Evolutionary conservation across 2,329 filamentous ascomycete genomes (phyloP), one percentile per base, ranked within the genome.

Genomic region (Simplicillium aogashimaense): DNA sequence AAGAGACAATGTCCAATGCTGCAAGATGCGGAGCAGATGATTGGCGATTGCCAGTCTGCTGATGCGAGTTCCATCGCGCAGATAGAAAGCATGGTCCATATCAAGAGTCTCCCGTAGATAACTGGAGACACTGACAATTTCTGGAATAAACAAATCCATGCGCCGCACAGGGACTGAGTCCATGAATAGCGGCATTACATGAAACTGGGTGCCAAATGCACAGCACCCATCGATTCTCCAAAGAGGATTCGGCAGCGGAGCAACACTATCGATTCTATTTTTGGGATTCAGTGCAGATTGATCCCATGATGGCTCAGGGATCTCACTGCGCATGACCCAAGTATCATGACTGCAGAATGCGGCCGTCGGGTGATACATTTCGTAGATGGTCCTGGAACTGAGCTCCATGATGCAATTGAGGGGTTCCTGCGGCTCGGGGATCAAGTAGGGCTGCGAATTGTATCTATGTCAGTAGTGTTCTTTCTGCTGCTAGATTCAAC

Each of bases 171-270:
- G 58, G 15, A 66, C 51, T 13, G 57, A 49, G 5, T 50, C 47
- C 25, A 74, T 48, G 50, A 77, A 77, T 16, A 73, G 57, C 13
- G 76, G 75, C 3, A 76, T 52, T 20, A 65, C 68, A 51, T 72
- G 78, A 50, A 70, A 74, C 52, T 78, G 75, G 10, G 70, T 76
- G 4, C 74, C 76, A 40, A 74, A 63, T 14, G 66, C 70, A 16
- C 71, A 70, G 48, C 68, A 74, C 37, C 76, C 75, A 47, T 80
- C 75, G 36, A 81, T 69, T 29, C 71, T 66, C 75, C 76, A 81
- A 7, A 72, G 54, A 2, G 73, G 65, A 1, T 57, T 48, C 12
- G 48, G 37, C 2, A 65, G 64, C 7, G 60, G 54, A 3, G 63
- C 65, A 13, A 80, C 65, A 45, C 72, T 76, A 51, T 78, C 66